phyloP scores from a whole-genome alignment of 805 yeast genomes.

The Peterozyma xylosa region DNA sequence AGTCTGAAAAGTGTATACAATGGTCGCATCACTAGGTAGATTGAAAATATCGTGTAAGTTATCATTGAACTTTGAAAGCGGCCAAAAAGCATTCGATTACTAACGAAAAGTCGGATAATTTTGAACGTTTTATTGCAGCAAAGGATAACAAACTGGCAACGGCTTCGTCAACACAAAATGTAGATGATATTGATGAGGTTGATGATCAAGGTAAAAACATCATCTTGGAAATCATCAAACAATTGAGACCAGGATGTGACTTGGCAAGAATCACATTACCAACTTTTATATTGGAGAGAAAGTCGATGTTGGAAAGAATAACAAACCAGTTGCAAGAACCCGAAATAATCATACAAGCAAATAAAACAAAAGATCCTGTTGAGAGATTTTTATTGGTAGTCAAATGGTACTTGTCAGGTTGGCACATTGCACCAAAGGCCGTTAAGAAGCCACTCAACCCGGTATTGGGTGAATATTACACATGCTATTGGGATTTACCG shows the following conservation, averaged over 20 bases:
- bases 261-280: constrained; percentile 88
- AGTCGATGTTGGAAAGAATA: constrained; percentile 92
- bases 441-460: constrained; percentile 97
- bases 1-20: too few relatives aligned
- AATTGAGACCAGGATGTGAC: constrained; percentile 88
- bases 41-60: constrained; percentile 7
- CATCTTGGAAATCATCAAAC: constrained; percentile 79
- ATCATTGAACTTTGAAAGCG: not conserved
- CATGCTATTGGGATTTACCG: constrained; percentile 88
- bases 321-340: constrained; percentile 85
- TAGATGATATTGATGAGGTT: constrained; percentile 85
- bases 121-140: not conserved
- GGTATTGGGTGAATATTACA: constrained; percentile 83
- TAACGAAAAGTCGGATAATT: not conserved
- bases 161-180: constrained; percentile 12
- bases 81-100: not conserved
- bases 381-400: constrained; percentile 69
- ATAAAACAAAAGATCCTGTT: constrained; percentile 45
- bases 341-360: constrained; percentile 63
- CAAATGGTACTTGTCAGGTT: constrained; percentile 88
- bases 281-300: constrained; percentile 89
- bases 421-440: constrained; percentile 99
- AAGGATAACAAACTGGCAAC: not conserved
- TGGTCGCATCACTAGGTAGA: constrained; percentile 4
- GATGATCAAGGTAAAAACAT: constrained; percentile 88